phyloP scores from a whole-genome alignment of 441 rosid genomes.

The Jatropha multifida region DNA sequence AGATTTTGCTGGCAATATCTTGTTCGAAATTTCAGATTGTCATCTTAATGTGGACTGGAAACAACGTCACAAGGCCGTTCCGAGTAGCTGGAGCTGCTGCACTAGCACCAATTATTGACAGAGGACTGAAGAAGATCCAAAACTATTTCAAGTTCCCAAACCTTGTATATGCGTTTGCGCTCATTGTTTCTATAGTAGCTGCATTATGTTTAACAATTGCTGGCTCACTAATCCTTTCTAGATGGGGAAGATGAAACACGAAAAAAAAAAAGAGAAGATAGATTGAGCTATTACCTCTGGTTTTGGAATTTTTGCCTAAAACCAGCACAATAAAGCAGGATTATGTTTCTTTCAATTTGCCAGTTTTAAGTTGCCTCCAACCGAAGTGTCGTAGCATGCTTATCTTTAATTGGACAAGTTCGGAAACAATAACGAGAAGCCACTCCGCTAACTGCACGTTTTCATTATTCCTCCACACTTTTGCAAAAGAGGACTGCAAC shows the following conservation, averaged over 20 bases:
- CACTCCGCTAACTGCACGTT: too few relatives aligned
- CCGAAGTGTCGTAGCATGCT: too few relatives aligned
- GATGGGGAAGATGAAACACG: constrained; percentile 35
- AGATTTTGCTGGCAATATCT: background rate
- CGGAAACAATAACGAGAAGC: too few relatives aligned
- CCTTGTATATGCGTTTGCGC: constrained; percentile 37
- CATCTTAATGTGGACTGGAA: constrained; percentile 46
- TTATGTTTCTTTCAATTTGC: too few relatives aligned
- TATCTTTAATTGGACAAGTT: too few relatives aligned
- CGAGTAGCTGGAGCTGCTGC: constrained; percentile 49
- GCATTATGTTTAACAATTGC: constrained; percentile 23
- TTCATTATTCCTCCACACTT: too few relatives aligned
- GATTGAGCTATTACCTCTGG: background rate
- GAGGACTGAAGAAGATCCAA: constrained; percentile 39
- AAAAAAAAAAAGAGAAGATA: background rate
- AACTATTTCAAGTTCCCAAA: constrained; percentile 31
- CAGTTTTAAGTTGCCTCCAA: too few relatives aligned
- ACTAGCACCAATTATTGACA: constrained; percentile 34
- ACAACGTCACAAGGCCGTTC: constrained; percentile 45
- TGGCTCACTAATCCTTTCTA: constrained; percentile 39
- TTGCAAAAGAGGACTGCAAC: too few relatives aligned
- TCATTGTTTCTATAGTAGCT: constrained; percentile 31
- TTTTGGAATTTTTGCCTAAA: background rate
- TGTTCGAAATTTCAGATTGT: constrained; percentile 28
- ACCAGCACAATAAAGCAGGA: too few relatives aligned